A percentile compares a stretch with the other conserved stretches of the same genome.
phyloP scores from a whole-genome alignment of 1,139 yeast genomes.

The Spathaspora sp. region DNA sequence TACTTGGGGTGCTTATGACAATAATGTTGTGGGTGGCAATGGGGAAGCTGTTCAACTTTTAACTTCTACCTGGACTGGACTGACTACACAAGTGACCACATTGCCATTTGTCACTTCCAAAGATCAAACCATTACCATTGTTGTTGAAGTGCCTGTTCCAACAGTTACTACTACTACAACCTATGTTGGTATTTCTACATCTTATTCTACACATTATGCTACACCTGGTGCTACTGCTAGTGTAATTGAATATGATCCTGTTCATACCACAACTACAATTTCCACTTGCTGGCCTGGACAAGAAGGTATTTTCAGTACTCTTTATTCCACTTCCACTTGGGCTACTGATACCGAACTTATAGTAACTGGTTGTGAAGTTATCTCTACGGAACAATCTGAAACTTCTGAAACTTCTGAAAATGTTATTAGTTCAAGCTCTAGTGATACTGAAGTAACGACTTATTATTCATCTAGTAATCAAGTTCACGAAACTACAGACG shows the following conservation, averaged over 20 bases:
- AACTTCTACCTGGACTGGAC: conserved; percentile 8
- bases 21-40: background rate
- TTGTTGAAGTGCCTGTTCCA: conserved; percentile 17
- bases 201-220: background rate
- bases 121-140: conserved; percentile 15
- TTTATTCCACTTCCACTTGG: too few species aligned
- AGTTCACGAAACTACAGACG: too few species aligned
- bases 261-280: conserved; percentile 13
- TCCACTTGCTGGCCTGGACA: conserved; percentile 17
- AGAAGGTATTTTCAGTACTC: background rate
- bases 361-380: background rate
- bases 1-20: background rate
- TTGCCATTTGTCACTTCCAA: conserved; percentile 5
- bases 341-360: background rate
- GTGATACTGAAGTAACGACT: too few species aligned
- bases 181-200: conserved; percentile 1
- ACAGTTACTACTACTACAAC: conserved; percentile 11
- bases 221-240: conserved; percentile 13
- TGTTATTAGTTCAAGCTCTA: too few species aligned
- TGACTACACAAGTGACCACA: conserved; percentile 10
- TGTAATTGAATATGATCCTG: conserved; percentile 14
- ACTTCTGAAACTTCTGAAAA: too few species aligned
- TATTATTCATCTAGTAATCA: too few species aligned
- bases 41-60: background rate
- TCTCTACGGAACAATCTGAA: too few species aligned